phyloP scores from a whole-genome alignment of 108 stramenopile species.

The Cyclostephanos tholiformis region DNA sequence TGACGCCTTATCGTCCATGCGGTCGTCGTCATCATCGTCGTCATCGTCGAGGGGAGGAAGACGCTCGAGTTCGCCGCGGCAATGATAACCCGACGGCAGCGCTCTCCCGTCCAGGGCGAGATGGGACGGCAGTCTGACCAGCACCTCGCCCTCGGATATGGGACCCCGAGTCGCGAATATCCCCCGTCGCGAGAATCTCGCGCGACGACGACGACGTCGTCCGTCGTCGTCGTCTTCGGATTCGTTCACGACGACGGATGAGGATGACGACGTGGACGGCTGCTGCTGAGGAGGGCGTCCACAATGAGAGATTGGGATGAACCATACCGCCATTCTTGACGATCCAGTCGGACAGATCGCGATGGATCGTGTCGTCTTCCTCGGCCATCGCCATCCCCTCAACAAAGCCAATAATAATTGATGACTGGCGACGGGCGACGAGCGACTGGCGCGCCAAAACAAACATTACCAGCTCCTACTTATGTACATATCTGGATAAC shows the following conservation, averaged over 20 bases:
- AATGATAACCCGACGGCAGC: constrained; percentile 42
- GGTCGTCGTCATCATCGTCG: no score
- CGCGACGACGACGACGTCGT: neutral
- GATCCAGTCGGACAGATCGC: constrained; percentile 39
- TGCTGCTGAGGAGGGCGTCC: constrained; percentile 10
- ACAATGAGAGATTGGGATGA: constrained; percentile 30
- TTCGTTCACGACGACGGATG: neutral
- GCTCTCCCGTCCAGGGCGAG: constrained; percentile 58
- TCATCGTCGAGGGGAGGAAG: no score
- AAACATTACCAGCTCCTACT: no score
- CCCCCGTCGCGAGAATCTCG: constrained; percentile 49
- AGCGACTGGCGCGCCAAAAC: no score
- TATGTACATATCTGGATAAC: no score
- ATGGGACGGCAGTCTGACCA: constrained; percentile 66
- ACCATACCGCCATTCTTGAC: constrained; percentile 27
- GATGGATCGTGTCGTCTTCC: constrained; percentile 12
- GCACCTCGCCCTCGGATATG: constrained; percentile 63
- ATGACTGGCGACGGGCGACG: no score
- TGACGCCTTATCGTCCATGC: no score
- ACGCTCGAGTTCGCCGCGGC: neutral
- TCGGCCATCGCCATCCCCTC: neutral
- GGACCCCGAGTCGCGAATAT: constrained; percentile 48
- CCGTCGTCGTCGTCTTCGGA: neutral
- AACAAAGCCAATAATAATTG: no score
- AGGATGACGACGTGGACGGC: neutral